A percentile compares a stretch with the other conserved stretches of the same genome.
These are phyloP conservation scores for Puccinellia tenuiflora DNA, from an alignment of 176 grass and related monocot genomes.

Conservation along the genomic window DNA sequence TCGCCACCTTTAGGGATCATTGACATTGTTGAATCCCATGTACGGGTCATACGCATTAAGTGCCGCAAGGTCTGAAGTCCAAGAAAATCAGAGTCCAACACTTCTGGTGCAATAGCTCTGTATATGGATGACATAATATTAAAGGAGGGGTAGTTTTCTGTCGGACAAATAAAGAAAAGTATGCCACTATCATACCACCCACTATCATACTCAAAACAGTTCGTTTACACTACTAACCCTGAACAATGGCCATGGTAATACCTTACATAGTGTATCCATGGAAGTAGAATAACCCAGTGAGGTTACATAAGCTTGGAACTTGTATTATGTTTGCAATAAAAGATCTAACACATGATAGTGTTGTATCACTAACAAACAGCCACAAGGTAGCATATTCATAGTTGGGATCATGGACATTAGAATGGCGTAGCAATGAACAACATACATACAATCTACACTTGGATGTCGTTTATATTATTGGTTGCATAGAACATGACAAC, in stretches of 20 bases:
- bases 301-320: not conserved
- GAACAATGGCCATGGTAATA: not conserved
- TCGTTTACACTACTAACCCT: not conserved
- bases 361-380: too few species aligned
- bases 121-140: constrained; percentile 22
- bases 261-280: not conserved
- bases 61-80: constrained; percentile 89
- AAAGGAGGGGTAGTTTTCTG: not conserved
- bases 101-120: constrained; percentile 89
- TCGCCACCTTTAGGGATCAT: constrained; percentile 99
- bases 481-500: not conserved
- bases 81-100: constrained; percentile 87
- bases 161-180: not conserved
- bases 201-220: not conserved
- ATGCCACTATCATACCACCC: not conserved
- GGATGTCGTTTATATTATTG: not conserved
- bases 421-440: not conserved
- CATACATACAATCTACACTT: not conserved
- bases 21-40: constrained; percentile 99
- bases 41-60: constrained; percentile 97
- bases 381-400: not conserved
- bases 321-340: not conserved
- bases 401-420: not conserved
- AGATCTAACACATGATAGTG: not conserved
- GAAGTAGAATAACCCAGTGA: constrained; percentile 1